Evolutionary conservation across 257 asterid species (phyloP).

Genomic region (Craterostigma plantagineum): DNA sequence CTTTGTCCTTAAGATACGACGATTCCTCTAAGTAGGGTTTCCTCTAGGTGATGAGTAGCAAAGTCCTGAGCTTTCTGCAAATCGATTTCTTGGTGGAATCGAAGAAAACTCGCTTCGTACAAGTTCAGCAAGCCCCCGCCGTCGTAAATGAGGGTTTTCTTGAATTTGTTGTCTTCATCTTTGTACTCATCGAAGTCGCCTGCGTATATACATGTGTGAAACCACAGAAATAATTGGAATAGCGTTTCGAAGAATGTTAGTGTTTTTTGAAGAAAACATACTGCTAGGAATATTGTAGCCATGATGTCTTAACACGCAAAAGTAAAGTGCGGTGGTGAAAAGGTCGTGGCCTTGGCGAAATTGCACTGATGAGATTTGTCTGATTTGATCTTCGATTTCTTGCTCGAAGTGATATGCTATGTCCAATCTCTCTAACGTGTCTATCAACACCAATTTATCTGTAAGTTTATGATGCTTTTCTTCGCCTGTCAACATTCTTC

Average conservation of each 20-base stretch:
- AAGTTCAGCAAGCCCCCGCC: slow-evolving; percentile 10
- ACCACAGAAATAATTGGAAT: too few species aligned
- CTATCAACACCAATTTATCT: slow-evolving; percentile 5
- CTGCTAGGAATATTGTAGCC: slow-evolving; percentile 1
- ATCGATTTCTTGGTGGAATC: slow-evolving; percentile 12
- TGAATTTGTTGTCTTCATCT: slow-evolving; percentile 5
- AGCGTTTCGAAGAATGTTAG: too few species aligned
- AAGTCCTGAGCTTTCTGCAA: slow-evolving; percentile 11
- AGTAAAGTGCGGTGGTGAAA: slow-evolving; percentile 1
- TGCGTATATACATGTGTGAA: too few species aligned
- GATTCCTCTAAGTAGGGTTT: not conserved
- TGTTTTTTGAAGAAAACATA: not conserved
- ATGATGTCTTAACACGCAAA: slow-evolving; percentile 7
- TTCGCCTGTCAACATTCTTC: slow-evolving; percentile 1
- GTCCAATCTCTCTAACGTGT: slow-evolving; percentile 7
- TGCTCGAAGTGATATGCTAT: slow-evolving; percentile 4
- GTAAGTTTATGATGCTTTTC: not conserved
- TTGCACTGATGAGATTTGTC: not conserved
- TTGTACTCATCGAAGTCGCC: slow-evolving; percentile 4
- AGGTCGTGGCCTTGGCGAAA: not conserved
- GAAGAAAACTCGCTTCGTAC: slow-evolving; percentile 14
- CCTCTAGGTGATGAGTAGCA: not conserved
- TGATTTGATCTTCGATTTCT: slow-evolving; percentile 2
- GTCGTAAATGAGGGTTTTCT: not conserved
- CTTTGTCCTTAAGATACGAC: not conserved